phyloP scores from a whole-genome alignment of 1,284 basidiomycete species.

The Austroboletus novae-zelandiae region DNA sequence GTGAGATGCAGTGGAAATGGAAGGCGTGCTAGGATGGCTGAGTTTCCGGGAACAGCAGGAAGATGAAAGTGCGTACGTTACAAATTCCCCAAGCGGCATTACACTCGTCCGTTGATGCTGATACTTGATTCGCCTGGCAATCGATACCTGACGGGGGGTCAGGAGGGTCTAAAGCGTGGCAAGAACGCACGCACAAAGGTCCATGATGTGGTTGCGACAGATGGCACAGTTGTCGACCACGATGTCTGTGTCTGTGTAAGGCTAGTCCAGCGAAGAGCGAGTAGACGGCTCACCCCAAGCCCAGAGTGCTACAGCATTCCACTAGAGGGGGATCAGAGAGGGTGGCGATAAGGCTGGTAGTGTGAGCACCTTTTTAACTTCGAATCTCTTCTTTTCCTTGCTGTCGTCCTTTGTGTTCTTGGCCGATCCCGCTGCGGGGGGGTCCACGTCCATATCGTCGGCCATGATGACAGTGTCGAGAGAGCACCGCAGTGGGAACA shows the following conservation, averaged over 20 bases:
- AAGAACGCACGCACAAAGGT: constrained; percentile 70
- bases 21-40: constrained; percentile 83
- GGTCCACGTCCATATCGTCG: constrained; percentile 82
- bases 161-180: constrained; percentile 2
- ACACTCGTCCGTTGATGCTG: constrained; percentile 94
- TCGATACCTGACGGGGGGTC: constrained; percentile 80
- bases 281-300: constrained; percentile 76
- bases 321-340: constrained; percentile 49
- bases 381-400: constrained; percentile 79
- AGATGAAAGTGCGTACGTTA: constrained; percentile 64
- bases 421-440: constrained; percentile 40
- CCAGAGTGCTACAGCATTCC: constrained; percentile 96
- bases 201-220: constrained; percentile 98
- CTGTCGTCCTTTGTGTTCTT: constrained; percentile 47
- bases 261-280: background rate
- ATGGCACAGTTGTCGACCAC: constrained; percentile 97
- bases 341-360: constrained; percentile 7
- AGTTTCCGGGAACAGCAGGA: background rate
- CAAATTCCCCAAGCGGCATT: constrained; percentile 99
- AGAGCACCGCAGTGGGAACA: background rate
- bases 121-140: constrained; percentile 98
- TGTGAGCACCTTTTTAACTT: constrained; percentile 87
- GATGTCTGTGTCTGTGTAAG: constrained; percentile 60
- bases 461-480: constrained; percentile 43
- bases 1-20: constrained; percentile 99